Evolutionary conservation across 1,284 basidiomycete genomes (phyloP).

Genomic region (Mycena sp.): DNA sequence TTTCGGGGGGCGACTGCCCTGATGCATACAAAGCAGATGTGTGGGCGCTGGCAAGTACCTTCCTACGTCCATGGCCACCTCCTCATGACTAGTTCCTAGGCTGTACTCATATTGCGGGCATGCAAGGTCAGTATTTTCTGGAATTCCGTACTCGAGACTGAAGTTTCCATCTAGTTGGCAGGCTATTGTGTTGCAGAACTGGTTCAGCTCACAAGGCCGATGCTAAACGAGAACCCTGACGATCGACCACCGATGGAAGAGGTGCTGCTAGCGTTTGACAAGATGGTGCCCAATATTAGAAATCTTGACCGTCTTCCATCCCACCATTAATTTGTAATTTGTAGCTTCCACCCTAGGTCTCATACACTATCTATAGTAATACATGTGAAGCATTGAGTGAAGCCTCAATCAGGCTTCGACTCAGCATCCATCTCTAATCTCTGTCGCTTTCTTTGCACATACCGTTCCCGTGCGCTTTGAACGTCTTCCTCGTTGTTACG

Average conservation of each 20-base stretch:
- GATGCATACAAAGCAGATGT: slow-evolving; percentile 78
- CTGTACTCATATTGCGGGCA: slow-evolving; percentile 66
- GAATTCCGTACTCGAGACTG: not conserved
- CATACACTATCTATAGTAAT: slow-evolving; percentile 14
- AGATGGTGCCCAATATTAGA: slow-evolving; percentile 49
- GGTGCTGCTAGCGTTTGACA: slow-evolving; percentile 61
- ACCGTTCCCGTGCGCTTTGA: slow-evolving; percentile 78
- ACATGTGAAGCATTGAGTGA: not conserved
- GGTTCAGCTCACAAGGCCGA: slow-evolving; percentile 58
- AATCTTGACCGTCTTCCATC: slow-evolving; percentile 42
- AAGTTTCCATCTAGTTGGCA: slow-evolving; percentile 52
- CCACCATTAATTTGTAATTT: slow-evolving; percentile 24
- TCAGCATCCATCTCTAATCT: slow-evolving; percentile 56
- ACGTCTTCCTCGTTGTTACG: slow-evolving; percentile 80
- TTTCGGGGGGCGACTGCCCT: slow-evolving; percentile 46
- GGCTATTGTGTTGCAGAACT: slow-evolving; percentile 67
- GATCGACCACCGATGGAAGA: slow-evolving; percentile 59
- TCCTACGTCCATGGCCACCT: too few relatives aligned
- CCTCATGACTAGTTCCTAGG: slow-evolving; percentile 35
- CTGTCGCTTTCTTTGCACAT: slow-evolving; percentile 81
- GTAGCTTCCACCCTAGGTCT: not conserved
- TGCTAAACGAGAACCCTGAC: slow-evolving; percentile 61
- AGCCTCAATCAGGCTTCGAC: slow-evolving; percentile 25
- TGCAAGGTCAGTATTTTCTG: slow-evolving; percentile 59
- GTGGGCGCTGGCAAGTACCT: slow-evolving; percentile 58